These are phyloP conservation scores for Nicotiana tabacum DNA, from an alignment of 257 asterid genomes.

Conservation along the genomic window DNA sequence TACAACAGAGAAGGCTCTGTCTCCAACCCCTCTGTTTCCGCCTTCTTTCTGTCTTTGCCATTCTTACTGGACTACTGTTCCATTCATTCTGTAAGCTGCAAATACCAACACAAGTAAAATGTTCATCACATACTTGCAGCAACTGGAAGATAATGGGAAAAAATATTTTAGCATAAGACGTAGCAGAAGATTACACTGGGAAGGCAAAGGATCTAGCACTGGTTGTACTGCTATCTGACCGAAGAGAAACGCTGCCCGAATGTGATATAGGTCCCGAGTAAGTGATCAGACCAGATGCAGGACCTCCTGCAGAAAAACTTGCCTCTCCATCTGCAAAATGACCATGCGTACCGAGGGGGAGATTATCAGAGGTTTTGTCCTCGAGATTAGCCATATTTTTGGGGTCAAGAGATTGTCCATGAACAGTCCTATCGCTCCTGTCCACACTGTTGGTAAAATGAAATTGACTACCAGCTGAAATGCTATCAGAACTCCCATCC, in stretches of 20 bases:
- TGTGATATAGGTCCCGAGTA: constrained; percentile 33
- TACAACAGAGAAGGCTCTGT: constrained; percentile 80
- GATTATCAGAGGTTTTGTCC: neutral
- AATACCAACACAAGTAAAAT: neutral
- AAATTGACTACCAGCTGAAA: neutral
- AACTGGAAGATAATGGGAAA: neutral
- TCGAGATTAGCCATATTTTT: constrained; percentile 15
- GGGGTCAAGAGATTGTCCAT: constrained; percentile 13
- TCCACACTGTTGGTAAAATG: constrained; percentile 2
- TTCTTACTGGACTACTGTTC: constrained; percentile 90
- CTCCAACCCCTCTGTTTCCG: constrained; percentile 69
- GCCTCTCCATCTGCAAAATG: constrained; percentile 35
- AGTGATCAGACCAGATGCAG: constrained; percentile 12
- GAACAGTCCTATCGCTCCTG: constrained; percentile 13
- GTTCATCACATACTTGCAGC: neutral
- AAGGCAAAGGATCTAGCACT: constrained; percentile 61
- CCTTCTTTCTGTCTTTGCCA: constrained; percentile 66
- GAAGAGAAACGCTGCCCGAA: constrained; percentile 48
- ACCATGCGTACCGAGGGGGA: constrained; percentile 7
- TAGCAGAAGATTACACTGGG: constrained; percentile 38
- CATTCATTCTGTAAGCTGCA: constrained; percentile 82
- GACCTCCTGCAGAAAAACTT: constrained; percentile 40
- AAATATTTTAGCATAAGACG: neutral
- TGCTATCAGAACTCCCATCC: neutral
- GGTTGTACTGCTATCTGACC: constrained; percentile 58